A percentile compares a stretch with the other conserved stretches of the same genome.
Conservation (phyloP, 2,329 filamentous ascomycete genomes). For the Phyllosticta citribraziliensis region DNA sequence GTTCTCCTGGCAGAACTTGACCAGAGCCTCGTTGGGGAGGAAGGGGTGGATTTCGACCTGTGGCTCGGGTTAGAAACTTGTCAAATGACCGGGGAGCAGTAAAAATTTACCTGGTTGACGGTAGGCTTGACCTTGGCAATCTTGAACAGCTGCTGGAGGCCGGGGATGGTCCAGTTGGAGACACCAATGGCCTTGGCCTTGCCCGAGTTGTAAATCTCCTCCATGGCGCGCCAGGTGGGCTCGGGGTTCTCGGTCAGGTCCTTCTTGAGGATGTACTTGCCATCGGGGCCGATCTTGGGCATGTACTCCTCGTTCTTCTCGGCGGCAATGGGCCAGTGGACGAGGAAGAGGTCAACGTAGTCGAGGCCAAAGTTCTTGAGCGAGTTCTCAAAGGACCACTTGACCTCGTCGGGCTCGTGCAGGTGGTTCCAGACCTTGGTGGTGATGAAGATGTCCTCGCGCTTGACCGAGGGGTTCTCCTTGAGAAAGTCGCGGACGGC, state of each 20-base stretch:
- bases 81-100: not conserved
- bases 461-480: constrained; percentile 43
- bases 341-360: constrained; percentile 63
- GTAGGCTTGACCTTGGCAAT: constrained; percentile 58
- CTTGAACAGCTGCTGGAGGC: constrained; percentile 57
- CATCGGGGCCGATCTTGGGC: constrained; percentile 45
- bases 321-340: constrained; percentile 49
- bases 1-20: constrained; percentile 49
- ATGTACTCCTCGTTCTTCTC: constrained; percentile 44
- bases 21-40: constrained; percentile 53
- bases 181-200: constrained; percentile 59
- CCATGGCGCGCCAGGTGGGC: constrained; percentile 59
- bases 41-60: constrained; percentile 67
- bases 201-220: constrained; percentile 51
- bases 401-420: constrained; percentile 48
- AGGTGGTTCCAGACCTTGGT: constrained; percentile 57
- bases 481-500: constrained; percentile 52
- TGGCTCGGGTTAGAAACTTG: not conserved
- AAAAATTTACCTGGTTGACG: constrained; percentile 44
- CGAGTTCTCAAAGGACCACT: constrained; percentile 51
- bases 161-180: constrained; percentile 59
- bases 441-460: constrained; percentile 59
- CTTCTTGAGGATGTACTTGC: constrained; percentile 54
- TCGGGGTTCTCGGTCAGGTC: constrained; percentile 57
- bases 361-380: constrained; percentile 50